Conservation (phyloP, 129 eudicot genomes). For the Mikania micrantha region DNA sequence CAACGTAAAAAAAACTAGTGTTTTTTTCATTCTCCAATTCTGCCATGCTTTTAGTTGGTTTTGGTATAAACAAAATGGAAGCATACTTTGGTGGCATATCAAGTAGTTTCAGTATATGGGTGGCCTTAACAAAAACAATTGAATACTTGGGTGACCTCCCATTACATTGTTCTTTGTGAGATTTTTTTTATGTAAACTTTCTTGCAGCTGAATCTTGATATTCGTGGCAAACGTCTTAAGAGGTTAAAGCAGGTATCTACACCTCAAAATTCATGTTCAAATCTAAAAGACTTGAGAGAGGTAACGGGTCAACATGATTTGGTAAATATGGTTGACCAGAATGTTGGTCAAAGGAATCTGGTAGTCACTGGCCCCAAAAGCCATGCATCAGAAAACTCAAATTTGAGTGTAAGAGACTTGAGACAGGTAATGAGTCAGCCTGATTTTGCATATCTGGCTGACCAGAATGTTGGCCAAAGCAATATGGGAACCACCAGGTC, state of each 20-base stretch:
- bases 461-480: background rate
- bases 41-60: background rate
- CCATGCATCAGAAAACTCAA: background rate
- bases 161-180: background rate
- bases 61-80: background rate
- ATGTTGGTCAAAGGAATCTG: conserved; percentile 33
- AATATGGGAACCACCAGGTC: background rate
- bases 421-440: background rate
- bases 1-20: background rate
- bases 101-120: background rate
- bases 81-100: background rate
- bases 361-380: conserved; percentile 21
- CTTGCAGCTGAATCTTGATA: conserved; percentile 47
- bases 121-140: background rate
- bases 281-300: background rate
- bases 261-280: background rate
- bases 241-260: conserved; percentile 44
- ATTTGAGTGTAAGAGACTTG: background rate
- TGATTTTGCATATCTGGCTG: background rate
- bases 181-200: background rate
- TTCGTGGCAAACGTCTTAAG: conserved; percentile 45
- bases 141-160: background rate
- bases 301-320: background rate
- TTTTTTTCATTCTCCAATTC: background rate
- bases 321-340: background rate